Evolutionary conservation across 148 eudicot genomes (phyloP).

Genomic region (Fagopyrum homotropicum): DNA sequence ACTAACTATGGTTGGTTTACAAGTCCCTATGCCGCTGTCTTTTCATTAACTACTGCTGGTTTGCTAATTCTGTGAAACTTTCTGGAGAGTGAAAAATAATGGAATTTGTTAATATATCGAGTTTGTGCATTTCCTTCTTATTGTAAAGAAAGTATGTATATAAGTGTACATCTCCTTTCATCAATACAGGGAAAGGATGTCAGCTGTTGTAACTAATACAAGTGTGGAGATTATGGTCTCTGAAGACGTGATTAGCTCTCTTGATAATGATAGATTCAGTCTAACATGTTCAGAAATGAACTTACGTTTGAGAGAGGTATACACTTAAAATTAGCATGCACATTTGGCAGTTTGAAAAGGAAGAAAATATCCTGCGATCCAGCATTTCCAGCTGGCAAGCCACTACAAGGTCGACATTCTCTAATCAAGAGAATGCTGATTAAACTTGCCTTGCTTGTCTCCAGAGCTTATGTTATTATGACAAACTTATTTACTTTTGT

Average conservation of each 20-base stretch:
- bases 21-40: neutral
- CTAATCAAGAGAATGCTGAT: neutral
- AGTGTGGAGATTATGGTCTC: conserved; percentile 65
- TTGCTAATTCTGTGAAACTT: neutral
- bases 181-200: conserved; percentile 38
- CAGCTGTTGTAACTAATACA: conserved; percentile 60
- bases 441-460: neutral
- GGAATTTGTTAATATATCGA: neutral
- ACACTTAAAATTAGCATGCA: neutral
- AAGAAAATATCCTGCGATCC: neutral
- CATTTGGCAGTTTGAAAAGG: neutral
- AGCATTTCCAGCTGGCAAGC: neutral
- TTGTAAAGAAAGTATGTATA: neutral
- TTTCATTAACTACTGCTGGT: neutral
- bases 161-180: neutral
- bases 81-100: neutral
- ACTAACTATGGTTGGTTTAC: neutral
- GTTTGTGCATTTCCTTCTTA: neutral
- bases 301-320: conserved; percentile 71
- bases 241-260: conserved; percentile 38
- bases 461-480: neutral
- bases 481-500: no score
- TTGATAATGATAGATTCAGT: conserved; percentile 67
- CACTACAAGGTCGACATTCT: neutral
- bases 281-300: no score